These are phyloP conservation scores for Eutypella sp. DNA, from an alignment of 2,329 filamentous ascomycete genomes.

Conservation along the genomic window DNA sequence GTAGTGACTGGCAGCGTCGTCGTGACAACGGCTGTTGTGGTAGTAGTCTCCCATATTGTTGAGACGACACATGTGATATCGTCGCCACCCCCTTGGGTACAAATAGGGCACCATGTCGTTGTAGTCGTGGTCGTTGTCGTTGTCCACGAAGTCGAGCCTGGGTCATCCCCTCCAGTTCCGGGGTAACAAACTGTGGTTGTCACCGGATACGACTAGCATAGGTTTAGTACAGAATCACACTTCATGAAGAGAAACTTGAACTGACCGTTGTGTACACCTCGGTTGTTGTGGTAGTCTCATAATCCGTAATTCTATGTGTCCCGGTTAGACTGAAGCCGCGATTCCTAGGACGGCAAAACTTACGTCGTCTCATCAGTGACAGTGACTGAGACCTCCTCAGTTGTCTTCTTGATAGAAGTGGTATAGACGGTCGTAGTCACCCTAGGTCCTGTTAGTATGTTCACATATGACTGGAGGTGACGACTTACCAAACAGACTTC, in stretches of 20 bases:
- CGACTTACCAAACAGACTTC: conserved; percentile 10
- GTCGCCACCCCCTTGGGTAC: not conserved
- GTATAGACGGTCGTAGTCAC: conserved; percentile 10
- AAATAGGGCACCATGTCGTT: too few relatives aligned
- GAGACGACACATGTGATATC: conserved; percentile 1
- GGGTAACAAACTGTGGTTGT: not conserved
- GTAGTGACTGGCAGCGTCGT: conserved; percentile 2
- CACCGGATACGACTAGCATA: not conserved
- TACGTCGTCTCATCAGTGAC: conserved; percentile 5
- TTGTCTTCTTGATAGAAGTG: conserved; percentile 5
- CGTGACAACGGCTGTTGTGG: conserved; percentile 4
- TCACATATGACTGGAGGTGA: conserved; percentile 10
- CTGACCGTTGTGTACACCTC: conserved; percentile 2
- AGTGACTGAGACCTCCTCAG: conserved; percentile 5
- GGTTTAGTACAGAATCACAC: not conserved
- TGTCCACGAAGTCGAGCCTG: conserved; percentile 1
- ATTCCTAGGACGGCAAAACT: not conserved
- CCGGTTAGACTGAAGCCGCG: not conserved
- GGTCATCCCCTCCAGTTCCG: too few relatives aligned
- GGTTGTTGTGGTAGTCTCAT: conserved; percentile 3
- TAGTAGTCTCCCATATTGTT: conserved; percentile 3
- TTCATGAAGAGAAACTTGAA: not conserved
- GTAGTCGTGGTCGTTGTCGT: conserved; percentile 1
- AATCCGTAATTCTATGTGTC: not conserved
- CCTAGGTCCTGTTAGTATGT: conserved; percentile 11